Percentiles rank a stretch among this genome's conserved stretches.
phyloP scores from a whole-genome alignment of 2,329 filamentous ascomycete genomes.

The Aspergillus melleus region DNA sequence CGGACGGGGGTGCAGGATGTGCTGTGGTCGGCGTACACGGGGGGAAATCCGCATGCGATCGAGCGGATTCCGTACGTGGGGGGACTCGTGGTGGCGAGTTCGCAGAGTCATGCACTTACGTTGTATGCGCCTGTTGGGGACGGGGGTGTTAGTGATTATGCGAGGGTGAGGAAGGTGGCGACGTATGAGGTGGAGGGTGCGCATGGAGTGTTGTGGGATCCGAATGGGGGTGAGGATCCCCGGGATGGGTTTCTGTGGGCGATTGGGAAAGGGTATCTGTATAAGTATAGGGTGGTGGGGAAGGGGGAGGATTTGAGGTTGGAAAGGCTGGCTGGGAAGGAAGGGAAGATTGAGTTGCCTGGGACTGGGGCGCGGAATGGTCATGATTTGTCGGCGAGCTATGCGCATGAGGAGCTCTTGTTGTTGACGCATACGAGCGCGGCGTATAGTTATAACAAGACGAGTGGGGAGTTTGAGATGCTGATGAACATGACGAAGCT shows the following conservation, averaged over 20 bases:
- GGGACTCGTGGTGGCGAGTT: conserved; percentile 18
- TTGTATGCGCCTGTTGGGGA: conserved; percentile 12
- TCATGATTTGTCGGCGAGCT: conserved; percentile 19
- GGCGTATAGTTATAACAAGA: conserved; percentile 15
- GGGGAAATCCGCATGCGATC: conserved; percentile 18
- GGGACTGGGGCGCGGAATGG: conserved; percentile 2
- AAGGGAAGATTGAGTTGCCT: neutral
- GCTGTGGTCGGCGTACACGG: conserved; percentile 15
- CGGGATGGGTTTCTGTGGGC: neutral
- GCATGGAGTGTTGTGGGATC: conserved; percentile 2
- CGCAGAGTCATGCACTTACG: conserved; percentile 14
- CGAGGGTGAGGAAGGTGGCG: conserved; percentile 1
- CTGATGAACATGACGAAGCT: conserved; percentile 10
- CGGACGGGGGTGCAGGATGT: conserved; percentile 7
- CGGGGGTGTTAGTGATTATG: conserved; percentile 4
- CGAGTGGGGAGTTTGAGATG: conserved; percentile 12
- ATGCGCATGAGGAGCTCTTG: conserved; percentile 14
- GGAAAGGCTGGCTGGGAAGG: neutral
- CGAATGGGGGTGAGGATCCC: neutral
- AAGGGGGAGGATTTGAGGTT: neutral
- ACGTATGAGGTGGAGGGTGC: neutral
- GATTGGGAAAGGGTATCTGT: neutral
- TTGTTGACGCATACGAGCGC: conserved; percentile 18
- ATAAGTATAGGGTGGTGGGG: neutral
- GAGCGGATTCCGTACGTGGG: conserved; percentile 18